phyloP scores from a whole-genome alignment of 805 yeast species.

The Saccharomycopsis sp. region DNA sequence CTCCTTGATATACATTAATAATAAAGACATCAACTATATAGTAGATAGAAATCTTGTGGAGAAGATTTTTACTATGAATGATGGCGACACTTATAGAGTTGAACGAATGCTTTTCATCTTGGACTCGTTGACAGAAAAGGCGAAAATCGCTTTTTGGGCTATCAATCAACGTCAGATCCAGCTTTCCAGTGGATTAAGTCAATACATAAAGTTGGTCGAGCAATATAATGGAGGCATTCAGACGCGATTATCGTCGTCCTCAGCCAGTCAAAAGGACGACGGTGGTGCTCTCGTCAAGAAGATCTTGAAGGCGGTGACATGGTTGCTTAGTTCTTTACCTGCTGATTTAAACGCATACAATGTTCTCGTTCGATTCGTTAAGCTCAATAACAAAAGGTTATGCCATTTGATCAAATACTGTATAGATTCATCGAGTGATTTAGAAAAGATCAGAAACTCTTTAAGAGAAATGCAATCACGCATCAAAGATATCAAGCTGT shows the following conservation, averaged over 20 bases:
- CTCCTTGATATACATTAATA: slow-evolving; percentile 68
- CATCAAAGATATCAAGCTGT: slow-evolving; percentile 2
- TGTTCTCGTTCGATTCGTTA: slow-evolving; percentile 46
- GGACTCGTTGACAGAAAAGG: slow-evolving; percentile 44
- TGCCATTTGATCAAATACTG: slow-evolving; percentile 50
- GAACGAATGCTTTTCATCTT: slow-evolving; percentile 46
- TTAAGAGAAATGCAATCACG: slow-evolving; percentile 56
- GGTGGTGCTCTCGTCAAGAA: slow-evolving; percentile 27
- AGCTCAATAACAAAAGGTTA: slow-evolving; percentile 52
- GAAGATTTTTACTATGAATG: slow-evolving; percentile 50
- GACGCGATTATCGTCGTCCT: slow-evolving; percentile 1
- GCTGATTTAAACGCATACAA: slow-evolving; percentile 41
- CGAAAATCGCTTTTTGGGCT: slow-evolving; percentile 61
- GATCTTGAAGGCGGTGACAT: slow-evolving; percentile 47
- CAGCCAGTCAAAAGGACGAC: slow-evolving; percentile 24
- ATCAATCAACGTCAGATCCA: slow-evolving; percentile 64
- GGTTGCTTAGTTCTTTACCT: slow-evolving; percentile 59
- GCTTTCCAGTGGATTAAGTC: slow-evolving; percentile 43
- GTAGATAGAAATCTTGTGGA: slow-evolving; percentile 61
- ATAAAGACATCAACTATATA: slow-evolving; percentile 52
- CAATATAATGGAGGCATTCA: slow-evolving; percentile 30
- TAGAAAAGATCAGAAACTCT: slow-evolving; percentile 51
- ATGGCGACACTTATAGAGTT: slow-evolving; percentile 34
- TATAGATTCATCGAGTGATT: slow-evolving; percentile 51
- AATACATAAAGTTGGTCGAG: slow-evolving; percentile 45